A percentile compares a stretch with the other conserved stretches of the same genome.
phyloP scores from a whole-genome alignment of 78 protist species.

The Creolimax fragrantissima region DNA sequence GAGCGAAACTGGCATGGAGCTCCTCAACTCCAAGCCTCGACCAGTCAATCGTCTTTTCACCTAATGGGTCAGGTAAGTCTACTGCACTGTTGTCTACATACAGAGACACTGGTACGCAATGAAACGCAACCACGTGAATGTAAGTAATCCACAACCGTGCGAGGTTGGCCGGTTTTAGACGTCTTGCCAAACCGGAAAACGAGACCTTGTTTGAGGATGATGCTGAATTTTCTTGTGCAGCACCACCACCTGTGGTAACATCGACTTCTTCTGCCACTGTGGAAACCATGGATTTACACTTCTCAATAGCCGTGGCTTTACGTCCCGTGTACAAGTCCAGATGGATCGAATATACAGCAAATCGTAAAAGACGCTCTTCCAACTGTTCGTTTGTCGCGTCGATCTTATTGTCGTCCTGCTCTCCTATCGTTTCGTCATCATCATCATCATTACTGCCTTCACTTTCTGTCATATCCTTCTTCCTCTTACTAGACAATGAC shows the following conservation, averaged over 20 bases:
- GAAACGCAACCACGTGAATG: neutral
- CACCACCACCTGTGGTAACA: neutral
- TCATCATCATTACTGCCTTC: too few species aligned
- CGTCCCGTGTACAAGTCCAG: neutral
- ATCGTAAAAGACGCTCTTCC: neutral
- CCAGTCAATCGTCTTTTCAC: neutral
- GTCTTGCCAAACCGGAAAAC: neutral
- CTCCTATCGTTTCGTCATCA: too few species aligned
- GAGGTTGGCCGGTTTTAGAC: neutral
- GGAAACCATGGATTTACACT: neutral
- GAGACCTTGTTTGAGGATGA: neutral
- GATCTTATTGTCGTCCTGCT: too few species aligned
- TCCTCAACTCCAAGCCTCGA: neutral
- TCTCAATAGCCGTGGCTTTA: neutral
- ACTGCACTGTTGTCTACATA: neutral
- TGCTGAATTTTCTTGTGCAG: neutral
- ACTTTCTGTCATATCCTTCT: too few species aligned
- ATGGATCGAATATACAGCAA: neutral
- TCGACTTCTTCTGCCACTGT: neutral
- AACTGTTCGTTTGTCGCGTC: too few species aligned
- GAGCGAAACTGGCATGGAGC: too few species aligned
- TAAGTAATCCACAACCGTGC: neutral
- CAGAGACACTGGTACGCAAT: neutral
- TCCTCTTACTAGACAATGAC: too few species aligned
- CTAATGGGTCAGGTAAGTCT: neutral